Conservation (phyloP, 176 grass and related monocot species). For the Alopecurus myosuroides region DNA sequence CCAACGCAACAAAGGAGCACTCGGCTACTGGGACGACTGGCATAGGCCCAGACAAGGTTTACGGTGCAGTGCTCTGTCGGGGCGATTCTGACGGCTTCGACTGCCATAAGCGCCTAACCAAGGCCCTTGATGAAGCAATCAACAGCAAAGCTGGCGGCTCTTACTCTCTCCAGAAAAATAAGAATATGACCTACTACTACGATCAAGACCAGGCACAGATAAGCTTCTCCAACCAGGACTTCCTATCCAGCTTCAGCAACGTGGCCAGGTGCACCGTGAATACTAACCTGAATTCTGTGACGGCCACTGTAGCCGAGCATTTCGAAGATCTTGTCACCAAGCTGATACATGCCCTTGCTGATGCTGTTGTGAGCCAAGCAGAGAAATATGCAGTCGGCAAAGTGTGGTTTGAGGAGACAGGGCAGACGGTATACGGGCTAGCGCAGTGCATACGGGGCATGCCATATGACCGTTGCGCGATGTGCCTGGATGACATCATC, state of each 20-base stretch:
- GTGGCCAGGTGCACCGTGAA: neutral
- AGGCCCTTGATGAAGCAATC: neutral
- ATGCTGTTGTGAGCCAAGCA: constrained; percentile 15
- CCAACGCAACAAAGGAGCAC: neutral
- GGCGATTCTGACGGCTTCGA: constrained; percentile 12
- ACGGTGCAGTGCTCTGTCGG: constrained; percentile 26
- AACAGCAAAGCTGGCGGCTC: neutral
- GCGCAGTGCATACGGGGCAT: constrained; percentile 37
- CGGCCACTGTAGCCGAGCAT: neutral
- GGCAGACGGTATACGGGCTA: constrained; percentile 25
- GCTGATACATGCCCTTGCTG: constrained; percentile 9
- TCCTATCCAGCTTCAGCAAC: constrained; percentile 27
- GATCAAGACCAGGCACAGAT: constrained; percentile 30
- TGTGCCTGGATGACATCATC: constrained; percentile 7
- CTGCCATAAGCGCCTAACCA: constrained; percentile 3
- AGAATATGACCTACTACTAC: constrained; percentile 18
- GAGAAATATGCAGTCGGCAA: constrained; percentile 25
- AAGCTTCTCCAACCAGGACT: constrained; percentile 37
- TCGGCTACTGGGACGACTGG: constrained; percentile 19
- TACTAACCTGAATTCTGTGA: constrained; percentile 12
- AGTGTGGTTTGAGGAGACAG: constrained; percentile 13
- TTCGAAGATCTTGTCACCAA: constrained; percentile 17
- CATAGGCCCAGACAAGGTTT: constrained; percentile 23
- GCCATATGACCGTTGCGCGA: neutral
- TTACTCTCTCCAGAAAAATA: neutral